Evolutionary conservation across 2,329 filamentous ascomycete species (phyloP), one percentile per base, ranked within the genome.

Genomic region (Cladophialophora carrionii): DNA sequence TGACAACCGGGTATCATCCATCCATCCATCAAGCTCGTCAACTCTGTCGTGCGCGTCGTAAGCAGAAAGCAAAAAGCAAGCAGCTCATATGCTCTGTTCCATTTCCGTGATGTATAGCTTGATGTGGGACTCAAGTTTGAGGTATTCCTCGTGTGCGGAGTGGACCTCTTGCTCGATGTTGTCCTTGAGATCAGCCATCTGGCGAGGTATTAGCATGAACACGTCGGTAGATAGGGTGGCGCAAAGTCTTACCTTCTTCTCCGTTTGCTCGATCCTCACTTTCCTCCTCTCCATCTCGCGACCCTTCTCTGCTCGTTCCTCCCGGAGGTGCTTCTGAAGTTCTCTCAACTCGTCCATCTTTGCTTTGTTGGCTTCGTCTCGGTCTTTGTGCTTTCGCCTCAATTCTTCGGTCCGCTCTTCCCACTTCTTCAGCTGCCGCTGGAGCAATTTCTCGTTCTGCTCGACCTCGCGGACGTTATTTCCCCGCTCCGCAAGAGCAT

Each of bases 101-200:
- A 99, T 97, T 83, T 99, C 95, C 4, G 91, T 96, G 74, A 99
- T 96, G 81, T 99, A 99, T 68, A 98, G 83, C 79, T 93, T 94
- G 77, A 99, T 96, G 76, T 99, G 95, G 43, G 92, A 89, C 78
- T 98, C 94, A 87, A 99, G 90, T 86, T 97, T 97, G 75, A 96
- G 85, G 78, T 96, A 99, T 81, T 98, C 92, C 71, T 96, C 93
- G 72, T 96, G 88, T 0, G 95, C 92, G 62, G 86, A 87, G 75
- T 95, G 91, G 8, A 98, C 89, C 78, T 99, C 95, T 67, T 89
- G 93, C 75, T 98, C 94, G 68, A 99, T 96, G 73, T 95, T 96
- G 76, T 98, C 95, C 76, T 97, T 98, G 71, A 99, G 84, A 78
- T 99, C 95, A 55, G 90, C 88, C 94, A 98, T 99, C 93, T 97